Evolutionary conservation across 306 rosid genomes (phyloP).

Genomic region (Vachellia pachyceras): DNA sequence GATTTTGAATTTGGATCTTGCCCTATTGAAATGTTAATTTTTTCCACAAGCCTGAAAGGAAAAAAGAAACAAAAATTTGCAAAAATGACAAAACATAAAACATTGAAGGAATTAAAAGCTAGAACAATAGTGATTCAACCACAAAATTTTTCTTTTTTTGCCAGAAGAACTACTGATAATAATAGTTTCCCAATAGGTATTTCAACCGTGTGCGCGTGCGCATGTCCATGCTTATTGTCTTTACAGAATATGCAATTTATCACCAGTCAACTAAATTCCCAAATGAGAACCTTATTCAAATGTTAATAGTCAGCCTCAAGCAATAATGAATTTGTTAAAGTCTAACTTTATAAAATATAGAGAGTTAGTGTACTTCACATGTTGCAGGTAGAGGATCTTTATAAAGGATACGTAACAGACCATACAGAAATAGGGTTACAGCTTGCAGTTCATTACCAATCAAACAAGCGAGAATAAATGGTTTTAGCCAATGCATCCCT

Average conservation of each 20-base stretch:
- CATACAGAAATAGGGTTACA: slow-evolving; percentile 36
- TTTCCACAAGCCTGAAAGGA: slow-evolving; percentile 88
- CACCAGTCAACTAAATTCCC: slow-evolving; percentile 13
- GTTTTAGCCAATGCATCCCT: slow-evolving; percentile 98
- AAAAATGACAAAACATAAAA: slow-evolving; percentile 35
- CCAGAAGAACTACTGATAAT: slow-evolving; percentile 13
- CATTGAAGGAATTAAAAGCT: slow-evolving; percentile 31
- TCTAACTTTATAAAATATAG: not conserved
- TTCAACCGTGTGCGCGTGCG: not conserved
- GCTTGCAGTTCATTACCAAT: slow-evolving; percentile 68
- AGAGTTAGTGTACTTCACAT: slow-evolving; percentile 15
- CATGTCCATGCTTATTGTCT: not conserved
- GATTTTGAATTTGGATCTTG: slow-evolving; percentile 97
- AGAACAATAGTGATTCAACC: slow-evolving; percentile 26
- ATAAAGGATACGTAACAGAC: slow-evolving; percentile 21
- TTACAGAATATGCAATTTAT: slow-evolving; percentile 16
- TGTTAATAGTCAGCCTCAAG: slow-evolving; percentile 15
- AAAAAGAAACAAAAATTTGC: slow-evolving; percentile 30
- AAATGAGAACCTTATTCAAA: slow-evolving; percentile 19
- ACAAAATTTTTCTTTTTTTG: not conserved
- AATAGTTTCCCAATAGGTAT: not conserved
- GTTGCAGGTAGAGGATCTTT: slow-evolving; percentile 28
- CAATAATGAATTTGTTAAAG: slow-evolving; percentile 16
- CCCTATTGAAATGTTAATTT: slow-evolving; percentile 92
- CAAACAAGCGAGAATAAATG: slow-evolving; percentile 93